Conservation (phyloP, 768 basidiomycete genomes). For the Phlebiopsis gigantea region DNA sequence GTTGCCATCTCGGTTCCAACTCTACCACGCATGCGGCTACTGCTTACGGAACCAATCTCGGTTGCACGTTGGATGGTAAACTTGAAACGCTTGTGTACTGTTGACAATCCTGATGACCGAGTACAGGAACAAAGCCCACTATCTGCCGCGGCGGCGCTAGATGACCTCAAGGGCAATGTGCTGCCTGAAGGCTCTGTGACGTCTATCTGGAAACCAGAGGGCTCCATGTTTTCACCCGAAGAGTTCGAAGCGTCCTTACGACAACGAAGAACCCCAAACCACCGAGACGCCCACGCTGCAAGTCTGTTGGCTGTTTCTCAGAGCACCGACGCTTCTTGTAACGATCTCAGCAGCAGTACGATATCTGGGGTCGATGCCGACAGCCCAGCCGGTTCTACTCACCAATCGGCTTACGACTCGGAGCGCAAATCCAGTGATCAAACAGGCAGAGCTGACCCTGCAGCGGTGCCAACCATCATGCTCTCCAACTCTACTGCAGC, state of each 20-base stretch:
- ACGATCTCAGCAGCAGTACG: not conserved
- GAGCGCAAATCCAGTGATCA: too few species aligned
- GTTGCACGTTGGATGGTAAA: constrained; percentile 32
- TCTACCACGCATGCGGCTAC: constrained; percentile 29
- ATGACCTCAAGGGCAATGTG: constrained; percentile 1
- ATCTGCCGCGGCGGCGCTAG: not conserved
- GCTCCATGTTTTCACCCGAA: constrained; percentile 25
- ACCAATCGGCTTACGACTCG: constrained; percentile 3
- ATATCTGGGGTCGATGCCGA: not conserved
- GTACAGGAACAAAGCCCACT: not conserved
- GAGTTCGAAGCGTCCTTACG: not conserved
- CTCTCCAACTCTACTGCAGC: constrained; percentile 28
- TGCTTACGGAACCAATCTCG: constrained; percentile 31
- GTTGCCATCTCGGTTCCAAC: constrained; percentile 28
- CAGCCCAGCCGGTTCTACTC: not conserved
- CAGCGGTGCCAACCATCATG: constrained; percentile 31
- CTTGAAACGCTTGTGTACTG: not conserved
- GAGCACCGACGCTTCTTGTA: not conserved
- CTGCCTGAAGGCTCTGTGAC: not conserved
- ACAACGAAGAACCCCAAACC: too few species aligned
- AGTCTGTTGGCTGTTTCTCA: not conserved
- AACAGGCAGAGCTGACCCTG: too few species aligned
- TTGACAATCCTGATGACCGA: constrained; percentile 1
- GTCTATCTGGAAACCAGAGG: constrained; percentile 26
- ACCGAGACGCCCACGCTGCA: too few species aligned